These are phyloP conservation scores for Neurospora cerealis DNA, from an alignment of 495 filamentous ascomycete genomes.

Conservation along the genomic window DNA sequence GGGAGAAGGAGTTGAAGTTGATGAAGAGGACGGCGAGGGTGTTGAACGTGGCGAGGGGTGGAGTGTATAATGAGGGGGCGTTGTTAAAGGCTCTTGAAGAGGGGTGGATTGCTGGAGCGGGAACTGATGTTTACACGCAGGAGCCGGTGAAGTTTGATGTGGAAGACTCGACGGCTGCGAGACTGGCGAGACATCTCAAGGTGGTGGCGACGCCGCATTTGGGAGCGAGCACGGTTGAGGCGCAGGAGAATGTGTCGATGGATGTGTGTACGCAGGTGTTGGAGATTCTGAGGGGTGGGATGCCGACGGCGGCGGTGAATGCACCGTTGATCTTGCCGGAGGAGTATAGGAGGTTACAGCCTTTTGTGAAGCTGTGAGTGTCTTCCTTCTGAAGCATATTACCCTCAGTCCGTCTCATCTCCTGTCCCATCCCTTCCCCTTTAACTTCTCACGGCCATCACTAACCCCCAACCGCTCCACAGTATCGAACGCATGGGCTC, in stretches of 20 bases:
- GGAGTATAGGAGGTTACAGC: constrained; percentile 59
- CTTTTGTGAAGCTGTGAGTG: constrained; percentile 48
- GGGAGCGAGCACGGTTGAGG: constrained; percentile 64
- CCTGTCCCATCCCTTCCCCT: background rate
- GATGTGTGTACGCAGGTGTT: constrained; percentile 69
- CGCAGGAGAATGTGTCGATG: constrained; percentile 64
- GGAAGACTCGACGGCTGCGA: constrained; percentile 38
- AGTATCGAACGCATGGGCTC: constrained; percentile 57
- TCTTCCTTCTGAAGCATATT: background rate
- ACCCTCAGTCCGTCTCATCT: too few relatives aligned
- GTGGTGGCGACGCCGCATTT: constrained; percentile 64
- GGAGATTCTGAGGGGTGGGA: constrained; percentile 50
- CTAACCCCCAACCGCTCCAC: background rate
- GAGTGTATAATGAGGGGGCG: constrained; percentile 63
- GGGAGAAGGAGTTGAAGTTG: constrained; percentile 45
- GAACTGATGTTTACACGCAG: constrained; percentile 63
- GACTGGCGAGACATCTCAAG: constrained; percentile 49
- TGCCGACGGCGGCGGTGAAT: constrained; percentile 63
- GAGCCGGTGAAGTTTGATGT: constrained; percentile 46
- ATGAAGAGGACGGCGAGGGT: constrained; percentile 61
- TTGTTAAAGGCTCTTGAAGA: constrained; percentile 55
- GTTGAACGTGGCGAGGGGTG: constrained; percentile 64
- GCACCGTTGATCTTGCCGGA: constrained; percentile 63
- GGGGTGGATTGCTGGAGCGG: constrained; percentile 60
- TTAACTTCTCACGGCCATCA: background rate